phyloP scores from a whole-genome alignment of 2,329 filamentous ascomycete genomes.

The Ramularia collo-cygni region DNA sequence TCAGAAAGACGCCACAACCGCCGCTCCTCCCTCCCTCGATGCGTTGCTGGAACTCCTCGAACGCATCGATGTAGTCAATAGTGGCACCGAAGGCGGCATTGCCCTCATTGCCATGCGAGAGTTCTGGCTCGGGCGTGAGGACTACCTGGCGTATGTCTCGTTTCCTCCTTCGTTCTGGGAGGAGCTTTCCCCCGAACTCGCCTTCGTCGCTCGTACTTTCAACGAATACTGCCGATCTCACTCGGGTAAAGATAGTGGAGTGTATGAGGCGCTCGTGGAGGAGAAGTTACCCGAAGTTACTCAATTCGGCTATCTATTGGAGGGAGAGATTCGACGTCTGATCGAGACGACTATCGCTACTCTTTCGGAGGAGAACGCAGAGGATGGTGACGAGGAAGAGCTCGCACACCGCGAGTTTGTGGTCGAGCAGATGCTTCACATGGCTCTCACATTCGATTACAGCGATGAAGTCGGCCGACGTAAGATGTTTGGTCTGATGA shows the following conservation, averaged over 20 bases:
- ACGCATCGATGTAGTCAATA: slow-evolving; percentile 87
- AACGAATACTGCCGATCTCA: slow-evolving; percentile 77
- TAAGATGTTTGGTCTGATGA: slow-evolving; percentile 89
- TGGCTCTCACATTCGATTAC: slow-evolving; percentile 87
- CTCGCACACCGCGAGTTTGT: slow-evolving; percentile 90
- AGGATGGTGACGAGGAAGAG: slow-evolving; percentile 64
- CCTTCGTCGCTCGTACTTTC: slow-evolving; percentile 86
- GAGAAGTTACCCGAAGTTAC: slow-evolving; percentile 95
- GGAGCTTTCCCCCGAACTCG: slow-evolving; percentile 72
- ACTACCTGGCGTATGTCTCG: slow-evolving; percentile 65
- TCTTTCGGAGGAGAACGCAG: slow-evolving; percentile 47
- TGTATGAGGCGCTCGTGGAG: slow-evolving; percentile 66
- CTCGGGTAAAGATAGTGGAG: not conserved
- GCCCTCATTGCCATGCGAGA: slow-evolving; percentile 90
- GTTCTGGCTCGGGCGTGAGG: slow-evolving; percentile 89
- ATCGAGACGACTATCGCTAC: slow-evolving; percentile 57
- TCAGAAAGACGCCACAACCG: slow-evolving; percentile 36
- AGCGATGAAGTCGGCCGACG: slow-evolving; percentile 92
- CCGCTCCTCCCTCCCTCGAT: slow-evolving; percentile 64
- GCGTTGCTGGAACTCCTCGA: slow-evolving; percentile 85
- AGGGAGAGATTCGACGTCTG: slow-evolving; percentile 67
- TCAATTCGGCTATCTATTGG: slow-evolving; percentile 77
- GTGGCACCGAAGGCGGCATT: slow-evolving; percentile 81
- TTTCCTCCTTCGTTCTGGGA: slow-evolving; percentile 72
- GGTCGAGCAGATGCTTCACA: slow-evolving; percentile 88